A percentile compares a stretch with the other conserved stretches of the same genome.
phyloP scores from a whole-genome alignment of 1,284 basidiomycete genomes.

The Pholiota adiposa region DNA sequence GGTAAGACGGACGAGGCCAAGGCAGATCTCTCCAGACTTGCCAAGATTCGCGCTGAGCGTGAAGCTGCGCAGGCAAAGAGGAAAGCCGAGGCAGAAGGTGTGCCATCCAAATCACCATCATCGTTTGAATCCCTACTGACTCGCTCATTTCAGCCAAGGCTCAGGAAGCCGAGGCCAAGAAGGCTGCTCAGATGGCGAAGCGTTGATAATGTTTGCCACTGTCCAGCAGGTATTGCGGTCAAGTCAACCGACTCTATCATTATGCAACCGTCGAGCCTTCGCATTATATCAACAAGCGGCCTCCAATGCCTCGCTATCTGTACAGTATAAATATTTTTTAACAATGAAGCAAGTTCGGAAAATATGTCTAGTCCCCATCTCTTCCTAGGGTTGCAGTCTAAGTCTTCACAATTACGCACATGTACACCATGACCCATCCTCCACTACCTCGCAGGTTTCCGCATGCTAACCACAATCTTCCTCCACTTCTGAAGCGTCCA shows the following conservation, averaged over 20 bases:
- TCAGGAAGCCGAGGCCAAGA: slow-evolving; percentile 46
- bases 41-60: slow-evolving; percentile 83
- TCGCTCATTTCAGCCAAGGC: slow-evolving; percentile 38
- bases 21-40: slow-evolving; percentile 84
- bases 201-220: too few relatives aligned
- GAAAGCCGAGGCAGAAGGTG: slow-evolving; percentile 84
- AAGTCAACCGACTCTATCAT: not conserved
- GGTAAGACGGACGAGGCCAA: slow-evolving; percentile 92
- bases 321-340: slow-evolving; percentile 1
- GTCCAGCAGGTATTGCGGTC: too few relatives aligned
- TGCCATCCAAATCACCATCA: slow-evolving; percentile 13
- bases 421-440: too few relatives aligned
- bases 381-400: not conserved
- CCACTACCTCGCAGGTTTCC: not conserved
- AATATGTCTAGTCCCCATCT: not conserved
- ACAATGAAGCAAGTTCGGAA: not conserved
- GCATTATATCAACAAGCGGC: not conserved
- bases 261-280: too few relatives aligned
- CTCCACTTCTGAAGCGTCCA: slow-evolving; percentile 37
- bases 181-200: slow-evolving; percentile 34
- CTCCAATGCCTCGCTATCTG: not conserved
- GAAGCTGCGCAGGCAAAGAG: slow-evolving; percentile 85
- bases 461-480: slow-evolving; percentile 36
- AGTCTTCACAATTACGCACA: too few relatives aligned
- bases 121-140: not conserved